These are phyloP conservation scores for Agaricus bisporus DNA, from an alignment of 768 basidiomycete genomes.

Conservation along the genomic window DNA sequence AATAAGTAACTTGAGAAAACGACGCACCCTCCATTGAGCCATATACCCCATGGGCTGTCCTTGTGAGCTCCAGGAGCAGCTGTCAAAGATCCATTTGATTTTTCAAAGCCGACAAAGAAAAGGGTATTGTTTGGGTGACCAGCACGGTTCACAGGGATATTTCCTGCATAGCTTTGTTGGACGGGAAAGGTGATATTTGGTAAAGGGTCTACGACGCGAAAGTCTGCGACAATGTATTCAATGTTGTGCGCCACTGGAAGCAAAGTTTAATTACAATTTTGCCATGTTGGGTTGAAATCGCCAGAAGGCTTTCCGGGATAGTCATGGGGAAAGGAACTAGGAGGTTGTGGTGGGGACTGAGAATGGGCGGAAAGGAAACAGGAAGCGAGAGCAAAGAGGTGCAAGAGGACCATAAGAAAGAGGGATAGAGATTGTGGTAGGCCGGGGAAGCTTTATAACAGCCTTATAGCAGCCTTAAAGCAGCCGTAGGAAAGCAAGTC, in stretches of 20 bases:
- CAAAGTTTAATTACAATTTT: constrained; percentile 37
- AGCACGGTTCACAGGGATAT: constrained; percentile 51
- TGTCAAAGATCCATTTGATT: constrained; percentile 49
- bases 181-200: constrained; percentile 57
- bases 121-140: constrained; percentile 61
- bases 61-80: constrained; percentile 21
- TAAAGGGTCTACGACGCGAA: constrained; percentile 46
- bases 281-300: constrained; percentile 54
- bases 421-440: neutral
- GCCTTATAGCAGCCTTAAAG: neutral
- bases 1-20: neutral
- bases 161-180: constrained; percentile 56
- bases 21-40: constrained; percentile 60
- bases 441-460: neutral
- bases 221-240: constrained; percentile 34
- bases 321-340: constrained; percentile 39
- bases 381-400: constrained; percentile 16
- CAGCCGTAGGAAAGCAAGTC: neutral
- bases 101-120: constrained; percentile 64
- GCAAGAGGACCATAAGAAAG: constrained; percentile 17
- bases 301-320: constrained; percentile 42
- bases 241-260: neutral
- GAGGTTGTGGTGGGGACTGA: constrained; percentile 23
- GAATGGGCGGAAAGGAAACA: constrained; percentile 16
- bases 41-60: constrained; percentile 62